Conservation (phyloP, 2,329 filamentous ascomycete species). For the Xylaria sp. region DNA sequence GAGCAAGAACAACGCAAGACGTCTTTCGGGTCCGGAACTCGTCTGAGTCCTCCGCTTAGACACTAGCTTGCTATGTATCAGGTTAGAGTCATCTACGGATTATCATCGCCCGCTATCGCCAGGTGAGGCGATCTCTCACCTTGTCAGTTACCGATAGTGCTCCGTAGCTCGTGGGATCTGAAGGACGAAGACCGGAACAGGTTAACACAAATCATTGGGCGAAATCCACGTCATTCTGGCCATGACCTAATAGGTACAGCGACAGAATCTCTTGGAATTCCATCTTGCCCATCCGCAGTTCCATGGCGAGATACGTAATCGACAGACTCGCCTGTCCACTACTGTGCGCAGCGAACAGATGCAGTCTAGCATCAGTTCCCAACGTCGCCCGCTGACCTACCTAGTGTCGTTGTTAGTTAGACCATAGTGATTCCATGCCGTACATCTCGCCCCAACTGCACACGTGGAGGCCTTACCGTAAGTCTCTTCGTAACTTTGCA, state of each 20-base stretch:
- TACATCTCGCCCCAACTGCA: not conserved
- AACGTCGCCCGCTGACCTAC: slow-evolving; percentile 4
- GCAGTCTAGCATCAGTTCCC: not conserved
- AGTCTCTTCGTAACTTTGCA: not conserved
- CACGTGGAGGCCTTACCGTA: slow-evolving; percentile 6
- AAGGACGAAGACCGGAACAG: not conserved
- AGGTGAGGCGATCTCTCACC: not conserved
- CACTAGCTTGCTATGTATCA: too few relatives aligned
- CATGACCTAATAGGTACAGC: not conserved
- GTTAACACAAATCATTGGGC: slow-evolving; percentile 5
- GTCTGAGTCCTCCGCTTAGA: not conserved
- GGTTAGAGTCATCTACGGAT: not conserved
- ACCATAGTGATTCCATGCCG: not conserved
- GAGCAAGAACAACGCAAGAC: not conserved
- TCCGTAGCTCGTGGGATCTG: not conserved
- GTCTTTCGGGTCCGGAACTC: not conserved
- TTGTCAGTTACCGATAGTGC: not conserved
- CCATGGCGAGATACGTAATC: not conserved
- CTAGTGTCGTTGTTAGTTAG: not conserved
- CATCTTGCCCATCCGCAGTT: not conserved
- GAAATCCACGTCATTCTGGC: slow-evolving; percentile 11
- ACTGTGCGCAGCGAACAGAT: slow-evolving; percentile 9
- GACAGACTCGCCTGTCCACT: not conserved
- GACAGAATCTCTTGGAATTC: not conserved
- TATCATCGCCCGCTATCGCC: not conserved